phyloP scores from a whole-genome alignment of 164 flowering plant genomes.

The Liriodendron chinense region DNA sequence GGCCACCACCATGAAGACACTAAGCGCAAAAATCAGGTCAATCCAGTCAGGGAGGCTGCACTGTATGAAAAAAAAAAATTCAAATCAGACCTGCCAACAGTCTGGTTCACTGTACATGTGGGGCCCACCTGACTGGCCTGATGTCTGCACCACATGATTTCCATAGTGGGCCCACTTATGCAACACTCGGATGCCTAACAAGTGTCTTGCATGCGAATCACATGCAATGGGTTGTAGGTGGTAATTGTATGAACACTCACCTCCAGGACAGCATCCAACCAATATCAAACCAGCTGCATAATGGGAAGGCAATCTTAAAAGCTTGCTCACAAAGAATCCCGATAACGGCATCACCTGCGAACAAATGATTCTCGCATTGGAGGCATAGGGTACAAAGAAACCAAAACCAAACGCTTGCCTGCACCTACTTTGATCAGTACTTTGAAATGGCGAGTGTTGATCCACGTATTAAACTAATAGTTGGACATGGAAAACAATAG shows the following conservation, averaged over 20 bases:
- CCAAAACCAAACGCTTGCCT: not conserved
- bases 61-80: no score
- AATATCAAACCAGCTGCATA: constrained; percentile 93
- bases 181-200: no score
- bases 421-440: not conserved
- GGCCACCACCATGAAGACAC: no score
- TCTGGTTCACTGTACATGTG: no score
- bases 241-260: constrained; percentile 23
- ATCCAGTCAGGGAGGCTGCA: no score
- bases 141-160: no score
- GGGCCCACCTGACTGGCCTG: no score
- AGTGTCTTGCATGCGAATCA: not conserved
- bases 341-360: constrained; percentile 90
- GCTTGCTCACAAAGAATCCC: constrained; percentile 74
- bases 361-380: constrained; percentile 7
- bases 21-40: no score
- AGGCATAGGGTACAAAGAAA: not conserved
- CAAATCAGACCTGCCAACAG: no score
- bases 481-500: no score
- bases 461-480: no score
- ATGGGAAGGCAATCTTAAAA: constrained; percentile 69
- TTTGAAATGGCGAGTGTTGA: not conserved
- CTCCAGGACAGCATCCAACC: constrained; percentile 96
- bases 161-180: no score
- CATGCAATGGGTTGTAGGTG: not conserved